Evolutionary conservation across 2,329 filamentous ascomycete genomes (phyloP).

Genomic region (Ophiostoma novo-ulmi): DNA sequence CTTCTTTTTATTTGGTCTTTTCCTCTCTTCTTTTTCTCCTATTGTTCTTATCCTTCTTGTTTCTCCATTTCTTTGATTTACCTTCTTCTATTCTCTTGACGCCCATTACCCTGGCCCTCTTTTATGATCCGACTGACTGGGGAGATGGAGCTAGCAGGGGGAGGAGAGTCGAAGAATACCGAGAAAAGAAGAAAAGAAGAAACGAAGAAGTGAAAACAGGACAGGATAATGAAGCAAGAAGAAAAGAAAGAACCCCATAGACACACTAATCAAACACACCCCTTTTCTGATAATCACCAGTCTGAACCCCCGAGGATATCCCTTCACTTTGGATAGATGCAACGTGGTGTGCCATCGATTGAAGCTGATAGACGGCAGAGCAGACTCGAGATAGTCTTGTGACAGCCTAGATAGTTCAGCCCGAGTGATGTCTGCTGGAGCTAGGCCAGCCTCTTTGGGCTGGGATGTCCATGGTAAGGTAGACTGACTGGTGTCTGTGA

Average conservation of each 20-base stretch:
- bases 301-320: background rate
- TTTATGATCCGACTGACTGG: constrained; percentile 19
- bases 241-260: background rate
- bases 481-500: background rate
- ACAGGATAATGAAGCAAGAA: background rate
- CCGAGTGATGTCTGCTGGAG: background rate
- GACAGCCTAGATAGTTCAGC: background rate
- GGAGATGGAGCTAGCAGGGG: constrained; percentile 17
- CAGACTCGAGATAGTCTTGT: background rate
- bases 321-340: background rate
- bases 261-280: background rate
- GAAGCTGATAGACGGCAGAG: background rate
- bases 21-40: background rate
- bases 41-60: background rate
- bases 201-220: background rate
- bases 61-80: background rate
- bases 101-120: constrained; percentile 9
- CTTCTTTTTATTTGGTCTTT: background rate
- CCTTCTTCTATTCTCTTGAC: background rate
- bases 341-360: background rate
- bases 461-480: background rate
- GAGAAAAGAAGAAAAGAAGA: background rate
- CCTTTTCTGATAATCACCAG: background rate
- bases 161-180: background rate
- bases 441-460: background rate